A percentile compares a stretch with the other conserved stretches of the same genome.
Evolutionary conservation across 305 asterid species (phyloP).

Genomic region (Ruellia speciosa): DNA sequence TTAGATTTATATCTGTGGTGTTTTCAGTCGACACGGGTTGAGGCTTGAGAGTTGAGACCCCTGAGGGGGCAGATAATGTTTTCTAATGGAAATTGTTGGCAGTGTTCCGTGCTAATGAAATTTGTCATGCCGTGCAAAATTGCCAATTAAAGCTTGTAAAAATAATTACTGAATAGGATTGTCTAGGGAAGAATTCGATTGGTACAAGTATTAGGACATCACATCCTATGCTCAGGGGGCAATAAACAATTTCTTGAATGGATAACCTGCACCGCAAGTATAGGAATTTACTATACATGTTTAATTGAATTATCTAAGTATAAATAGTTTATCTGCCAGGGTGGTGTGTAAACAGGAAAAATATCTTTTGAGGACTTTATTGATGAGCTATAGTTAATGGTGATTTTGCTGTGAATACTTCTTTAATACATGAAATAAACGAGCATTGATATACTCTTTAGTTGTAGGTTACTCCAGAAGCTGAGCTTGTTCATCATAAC

Average conservation of each 20-base stretch:
- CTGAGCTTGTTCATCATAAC: constrained; percentile 16
- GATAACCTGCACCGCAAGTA: not conserved
- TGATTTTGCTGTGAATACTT: not conserved
- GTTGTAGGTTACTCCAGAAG: constrained; percentile 19
- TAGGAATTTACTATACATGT: not conserved
- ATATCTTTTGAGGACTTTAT: not conserved
- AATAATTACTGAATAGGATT: not conserved
- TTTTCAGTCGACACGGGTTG: constrained; percentile 15
- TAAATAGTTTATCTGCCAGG: not conserved
- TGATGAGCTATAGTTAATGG: not conserved
- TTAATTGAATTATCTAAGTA: not conserved
- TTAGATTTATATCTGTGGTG: constrained; percentile 3
- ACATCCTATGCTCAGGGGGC: not conserved
- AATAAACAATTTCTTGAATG: not conserved
- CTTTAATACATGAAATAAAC: not conserved
- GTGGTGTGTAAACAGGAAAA: not conserved
- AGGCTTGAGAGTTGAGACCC: constrained; percentile 18
- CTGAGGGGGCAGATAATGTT: not conserved
- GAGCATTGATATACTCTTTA: constrained; percentile 5
- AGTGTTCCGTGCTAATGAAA: constrained; percentile 20
- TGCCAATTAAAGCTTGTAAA: not conserved
- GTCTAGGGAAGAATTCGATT: constrained; percentile 2
- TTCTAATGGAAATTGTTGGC: constrained; percentile 9
- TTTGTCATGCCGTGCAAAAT: constrained; percentile 9
- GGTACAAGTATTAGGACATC: not conserved